A percentile compares a stretch with the other conserved stretches of the same genome.
These are phyloP conservation scores for Arabis hirsuta DNA, from an alignment of 345 rosid species.

Conservation along the genomic window DNA sequence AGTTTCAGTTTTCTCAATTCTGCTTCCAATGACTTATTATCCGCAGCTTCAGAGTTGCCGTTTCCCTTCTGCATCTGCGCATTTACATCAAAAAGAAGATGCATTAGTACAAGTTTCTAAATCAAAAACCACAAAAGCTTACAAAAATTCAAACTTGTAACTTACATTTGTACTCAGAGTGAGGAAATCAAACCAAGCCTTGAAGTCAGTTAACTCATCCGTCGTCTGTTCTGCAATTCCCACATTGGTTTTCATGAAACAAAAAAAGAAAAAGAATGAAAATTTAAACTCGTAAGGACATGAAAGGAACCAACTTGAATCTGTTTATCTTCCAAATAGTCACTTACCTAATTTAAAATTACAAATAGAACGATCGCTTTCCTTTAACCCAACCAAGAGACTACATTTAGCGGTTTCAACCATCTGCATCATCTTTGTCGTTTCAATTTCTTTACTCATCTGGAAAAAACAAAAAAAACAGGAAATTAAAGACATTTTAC, in stretches of 20 bases:
- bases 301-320: conserved; percentile 28
- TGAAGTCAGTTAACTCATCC: conserved; percentile 72
- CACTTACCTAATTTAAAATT: conserved; percentile 59
- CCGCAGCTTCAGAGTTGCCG: conserved; percentile 36
- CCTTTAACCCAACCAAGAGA: conserved; percentile 61
- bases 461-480: conserved; percentile 30
- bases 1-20: conserved; percentile 57
- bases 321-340: background rate
- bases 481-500: background rate
- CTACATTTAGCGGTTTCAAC: conserved; percentile 59
- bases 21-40: conserved; percentile 41
- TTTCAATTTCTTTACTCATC: conserved; percentile 50
- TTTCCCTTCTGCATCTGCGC: conserved; percentile 20
- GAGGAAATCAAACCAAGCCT: conserved; percentile 58
- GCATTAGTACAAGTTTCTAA: background rate
- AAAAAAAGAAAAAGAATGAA: conserved; percentile 20
- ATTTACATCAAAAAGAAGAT: background rate
- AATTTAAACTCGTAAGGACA: background rate
- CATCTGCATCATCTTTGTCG: conserved; percentile 52
- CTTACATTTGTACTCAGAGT: conserved; percentile 53
- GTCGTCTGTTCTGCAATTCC: conserved; percentile 58
- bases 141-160: background rate
- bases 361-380: conserved; percentile 55
- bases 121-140: background rate
- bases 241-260: conserved; percentile 11